Evolutionary conservation across 2,329 filamentous ascomycete genomes (phyloP), one percentile per base, ranked within the genome.

Genomic region (Zopfia rhizophila): DNA sequence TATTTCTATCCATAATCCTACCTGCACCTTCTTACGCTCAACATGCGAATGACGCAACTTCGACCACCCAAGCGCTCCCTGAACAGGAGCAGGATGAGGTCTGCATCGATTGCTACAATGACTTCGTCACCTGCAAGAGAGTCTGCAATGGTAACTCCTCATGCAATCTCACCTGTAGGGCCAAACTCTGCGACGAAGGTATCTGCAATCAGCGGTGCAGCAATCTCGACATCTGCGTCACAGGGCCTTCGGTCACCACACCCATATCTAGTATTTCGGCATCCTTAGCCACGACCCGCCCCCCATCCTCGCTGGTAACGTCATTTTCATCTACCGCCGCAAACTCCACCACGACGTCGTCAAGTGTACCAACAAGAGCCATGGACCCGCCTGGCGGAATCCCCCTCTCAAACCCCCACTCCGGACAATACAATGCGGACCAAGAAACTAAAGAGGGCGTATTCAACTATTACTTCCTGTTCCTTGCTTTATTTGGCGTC

Each of bases 391-490:
- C 27, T 12, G 13, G 10, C 22, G 16, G 16, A 17, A 42, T n/a
- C 36, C 12, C n/a, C 36, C 27, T 3, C 18, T 19, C 14, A 16
- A 19, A 12, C 19, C 30, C 31, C 1, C 38, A n/a, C 14, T 18
- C 28, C 7, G 12, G 23, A 23, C 13, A 30, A n/a, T 13, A 25
- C 11, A n/a, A 23, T 16, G 30, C 8, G 8, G 10, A 39, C 22
- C 37, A 48, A 17, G 17, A 30, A 4, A 32, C 17, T n/a, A 45
- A 51, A 4, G 46, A 61, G 30, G 53, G 58, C 21, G 61, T 78
- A 3, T 72, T 75, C 40, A 72, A 75, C 48, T 76, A 79, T 55
- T 82, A 81, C 53, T 81, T 84, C 66, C 75, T 81, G 55, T 84
- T 83, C 70, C 75, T 86, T 35, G 75, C 81, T 18, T 72, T 85